A percentile compares a stretch with the other conserved stretches of the same genome.
These are phyloP conservation scores for Apiospora aurea DNA, from an alignment of 2,329 filamentous ascomycete species.

Conservation along the genomic window DNA sequence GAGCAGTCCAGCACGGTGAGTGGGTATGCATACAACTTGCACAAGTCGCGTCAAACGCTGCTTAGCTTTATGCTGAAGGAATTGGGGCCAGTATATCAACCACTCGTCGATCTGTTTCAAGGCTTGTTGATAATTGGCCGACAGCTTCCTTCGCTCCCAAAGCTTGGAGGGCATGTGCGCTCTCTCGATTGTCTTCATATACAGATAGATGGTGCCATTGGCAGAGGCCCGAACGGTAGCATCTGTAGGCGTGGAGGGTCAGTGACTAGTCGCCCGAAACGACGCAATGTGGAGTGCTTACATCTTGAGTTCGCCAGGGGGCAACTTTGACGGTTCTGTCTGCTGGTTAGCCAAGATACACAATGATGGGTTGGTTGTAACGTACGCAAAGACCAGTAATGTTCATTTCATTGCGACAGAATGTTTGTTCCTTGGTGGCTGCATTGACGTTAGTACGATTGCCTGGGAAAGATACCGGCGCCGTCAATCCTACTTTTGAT, in stretches of 20 bases:
- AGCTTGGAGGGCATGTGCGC: slow-evolving; percentile 87
- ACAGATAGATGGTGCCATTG: slow-evolving; percentile 88
- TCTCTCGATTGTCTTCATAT: slow-evolving; percentile 95
- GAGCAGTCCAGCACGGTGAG: neutral
- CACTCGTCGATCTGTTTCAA: slow-evolving; percentile 86
- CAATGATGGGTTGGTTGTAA: neutral
- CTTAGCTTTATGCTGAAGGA: slow-evolving; percentile 93
- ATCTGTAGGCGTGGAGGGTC: slow-evolving; percentile 82
- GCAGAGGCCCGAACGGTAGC: slow-evolving; percentile 88
- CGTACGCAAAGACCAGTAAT: slow-evolving; percentile 58
- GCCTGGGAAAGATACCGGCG: neutral
- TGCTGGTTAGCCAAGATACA: slow-evolving; percentile 57
- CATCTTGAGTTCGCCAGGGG: slow-evolving; percentile 41
- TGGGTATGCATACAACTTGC: slow-evolving; percentile 70
- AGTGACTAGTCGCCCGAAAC: neutral
- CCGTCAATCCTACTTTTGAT: slow-evolving; percentile 63
- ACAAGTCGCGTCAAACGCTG: slow-evolving; percentile 91
- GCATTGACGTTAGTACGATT: slow-evolving; percentile 39
- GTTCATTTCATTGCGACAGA: slow-evolving; percentile 96
- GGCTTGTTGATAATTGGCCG: slow-evolving; percentile 88
- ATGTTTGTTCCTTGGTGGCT: slow-evolving; percentile 88
- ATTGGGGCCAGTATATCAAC: slow-evolving; percentile 94
- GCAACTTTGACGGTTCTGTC: slow-evolving; percentile 76
- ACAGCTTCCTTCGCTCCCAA: slow-evolving; percentile 93
- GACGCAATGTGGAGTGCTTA: neutral